Percentiles rank a stretch among this genome's conserved stretches.
These are phyloP conservation scores for Pichia cabralensis DNA, from an alignment of 805 yeast genomes.

Conservation along the genomic window DNA sequence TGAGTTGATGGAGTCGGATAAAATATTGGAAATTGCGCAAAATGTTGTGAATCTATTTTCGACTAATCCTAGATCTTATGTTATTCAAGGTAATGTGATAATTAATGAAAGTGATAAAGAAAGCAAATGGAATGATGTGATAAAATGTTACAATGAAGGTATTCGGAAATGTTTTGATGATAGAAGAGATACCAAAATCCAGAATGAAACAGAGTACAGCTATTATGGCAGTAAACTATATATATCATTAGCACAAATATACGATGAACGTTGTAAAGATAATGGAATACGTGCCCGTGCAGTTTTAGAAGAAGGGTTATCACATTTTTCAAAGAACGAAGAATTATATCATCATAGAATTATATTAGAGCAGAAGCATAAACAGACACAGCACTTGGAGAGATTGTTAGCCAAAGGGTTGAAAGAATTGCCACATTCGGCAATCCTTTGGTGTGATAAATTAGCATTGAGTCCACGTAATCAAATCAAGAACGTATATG, in stretches of 20 bases:
- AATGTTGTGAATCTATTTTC: conserved; percentile 43
- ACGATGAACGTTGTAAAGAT: conserved; percentile 31
- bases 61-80: conserved; percentile 38
- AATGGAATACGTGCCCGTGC: conserved; percentile 57
- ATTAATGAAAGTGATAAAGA: conserved; percentile 4
- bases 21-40: conserved; percentile 33
- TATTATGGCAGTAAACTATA: conserved; percentile 40
- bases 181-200: too few relatives aligned
- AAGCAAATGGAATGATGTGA: too few relatives aligned
- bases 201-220: too few relatives aligned
- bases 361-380: conserved; percentile 41
- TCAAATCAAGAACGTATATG: conserved; percentile 42
- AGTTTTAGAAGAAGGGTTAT: conserved; percentile 54
- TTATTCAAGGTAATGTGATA: conserved; percentile 55
- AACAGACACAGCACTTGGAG: conserved; percentile 42
- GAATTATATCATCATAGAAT: conserved; percentile 50
- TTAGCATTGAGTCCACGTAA: conserved; percentile 35
- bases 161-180: neutral
- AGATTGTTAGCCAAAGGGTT: conserved; percentile 49
- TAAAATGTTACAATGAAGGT: conserved; percentile 24
- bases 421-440: conserved; percentile 45
- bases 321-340: conserved; percentile 39
- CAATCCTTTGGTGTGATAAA: conserved; percentile 57
- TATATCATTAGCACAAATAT: conserved; percentile 40
- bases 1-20: conserved; percentile 11